Evolutionary conservation across 345 rosid genomes (phyloP).

Genomic region (Limnanthes douglasii): DNA sequence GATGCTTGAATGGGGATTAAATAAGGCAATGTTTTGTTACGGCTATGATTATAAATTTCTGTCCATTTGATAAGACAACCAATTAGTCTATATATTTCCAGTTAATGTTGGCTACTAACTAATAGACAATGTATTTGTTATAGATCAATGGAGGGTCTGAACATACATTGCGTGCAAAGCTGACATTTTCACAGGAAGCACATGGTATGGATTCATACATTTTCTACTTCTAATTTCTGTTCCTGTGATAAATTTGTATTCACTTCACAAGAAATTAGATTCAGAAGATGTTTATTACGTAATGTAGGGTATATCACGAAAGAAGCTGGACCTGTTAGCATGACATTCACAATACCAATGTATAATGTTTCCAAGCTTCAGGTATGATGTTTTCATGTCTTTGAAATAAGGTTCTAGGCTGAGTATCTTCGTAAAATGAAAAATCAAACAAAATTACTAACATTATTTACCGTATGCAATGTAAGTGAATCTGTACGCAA

Average conservation of each 20-base stretch:
- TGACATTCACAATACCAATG: constrained; percentile 97
- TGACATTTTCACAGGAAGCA: constrained; percentile 83
- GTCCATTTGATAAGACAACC: too few species aligned
- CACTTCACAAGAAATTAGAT: background rate
- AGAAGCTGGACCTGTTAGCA: constrained; percentile 96
- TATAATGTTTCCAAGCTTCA: constrained; percentile 85
- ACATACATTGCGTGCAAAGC: constrained; percentile 80
- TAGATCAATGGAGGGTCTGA: constrained; percentile 94
- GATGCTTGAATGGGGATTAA: constrained; percentile 84
- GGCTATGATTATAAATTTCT: too few species aligned
- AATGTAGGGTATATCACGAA: constrained; percentile 73
- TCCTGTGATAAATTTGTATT: background rate
- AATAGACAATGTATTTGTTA: constrained; percentile 3
- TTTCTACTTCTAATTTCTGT: background rate
- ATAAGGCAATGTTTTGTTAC: too few species aligned
- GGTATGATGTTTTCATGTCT: too few species aligned
- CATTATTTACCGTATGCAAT: too few species aligned
- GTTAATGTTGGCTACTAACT: too few species aligned
- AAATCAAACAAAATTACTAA: too few species aligned
- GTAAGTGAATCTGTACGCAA: too few species aligned
- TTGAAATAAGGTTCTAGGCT: too few species aligned
- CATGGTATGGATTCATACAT: constrained; percentile 39
- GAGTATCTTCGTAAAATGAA: too few species aligned
- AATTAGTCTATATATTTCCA: too few species aligned
- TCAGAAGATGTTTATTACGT: background rate